Base-by-base conservation (phyloP, 1,284 basidiomycete species). In the Sanghuangporus sanghuang region DNA sequence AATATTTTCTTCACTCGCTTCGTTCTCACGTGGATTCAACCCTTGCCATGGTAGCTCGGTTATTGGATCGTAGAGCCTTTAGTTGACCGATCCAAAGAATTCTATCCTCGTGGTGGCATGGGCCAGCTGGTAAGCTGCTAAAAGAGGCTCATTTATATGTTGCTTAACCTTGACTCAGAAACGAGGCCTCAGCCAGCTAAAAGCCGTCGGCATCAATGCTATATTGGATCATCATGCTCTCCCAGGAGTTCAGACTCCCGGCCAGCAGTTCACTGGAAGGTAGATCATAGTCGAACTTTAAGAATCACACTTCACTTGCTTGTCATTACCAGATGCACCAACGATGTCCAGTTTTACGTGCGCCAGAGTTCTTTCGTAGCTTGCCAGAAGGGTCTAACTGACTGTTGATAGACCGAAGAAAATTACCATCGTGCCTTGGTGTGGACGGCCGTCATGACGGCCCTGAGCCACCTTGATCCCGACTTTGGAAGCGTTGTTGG, bases 51-150 rank as follows among this genome's bases (percentile, higher is more conserved):
- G 27, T 32, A 90, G 88, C 80, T 92, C 23, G 90, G 90, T 0
- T 93, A 87, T 71, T 93, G 90, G 90, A 86, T 92, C 53, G 75
- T 92, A 12, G 90, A 92, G 71, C 78, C 76, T 6, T 75, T 92
- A 6, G 90, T 92, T 0, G 71, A 90, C 69, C 79, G 85, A 3
- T 70, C 72, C 0, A 78, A 73, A 2, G 90, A 92, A 69, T 81
- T 78, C 53, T 92, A 82, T 69, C 85, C 89, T 14, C 80, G 83
- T 44, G 90, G 90, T 21, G 90, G 90, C 32, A 78, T 92, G 44
- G 64, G 71, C 7, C 80, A 86, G 63, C 77, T 92, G 39, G 89
- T 89, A 64, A 58, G 81, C 7, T 46, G 57, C 27, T 12, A 14
- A 35, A 27, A 14, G 39, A 16, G 32, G 35, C 11, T 8, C 21